A percentile compares a stretch with the other conserved stretches of the same genome.
Evolutionary conservation across 2,329 filamentous ascomycete genomes (phyloP).

Genomic region (Cladosporium sphaerospermum): DNA sequence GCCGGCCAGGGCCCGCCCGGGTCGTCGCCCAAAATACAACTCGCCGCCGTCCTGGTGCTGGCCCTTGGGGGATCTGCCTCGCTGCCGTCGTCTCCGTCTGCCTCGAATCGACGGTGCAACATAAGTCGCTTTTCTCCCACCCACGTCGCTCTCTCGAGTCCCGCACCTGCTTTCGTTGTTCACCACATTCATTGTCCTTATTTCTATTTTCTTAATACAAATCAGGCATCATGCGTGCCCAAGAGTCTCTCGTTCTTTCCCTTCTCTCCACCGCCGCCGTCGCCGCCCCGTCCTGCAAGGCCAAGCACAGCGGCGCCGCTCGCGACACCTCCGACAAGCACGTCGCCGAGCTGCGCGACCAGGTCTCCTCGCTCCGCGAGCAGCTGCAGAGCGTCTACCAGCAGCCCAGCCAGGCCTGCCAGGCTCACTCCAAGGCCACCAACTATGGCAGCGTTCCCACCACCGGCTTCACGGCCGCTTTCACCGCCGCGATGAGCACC

Average conservation of each 20-base stretch:
- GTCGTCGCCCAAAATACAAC: conserved; percentile 4
- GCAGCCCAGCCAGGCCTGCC: conserved; percentile 5
- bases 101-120: neutral
- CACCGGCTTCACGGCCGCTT: neutral
- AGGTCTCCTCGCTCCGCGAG: conserved; percentile 9
- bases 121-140: conserved; percentile 5
- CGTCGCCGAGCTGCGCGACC: conserved; percentile 3
- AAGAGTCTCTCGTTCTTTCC: conserved; percentile 9
- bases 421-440: neutral
- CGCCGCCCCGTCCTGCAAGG: neutral
- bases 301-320: neutral
- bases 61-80: neutral
- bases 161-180: conserved; percentile 2
- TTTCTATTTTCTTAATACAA: conserved; percentile 3
- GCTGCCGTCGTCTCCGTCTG: neutral
- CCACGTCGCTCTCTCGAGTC: neutral
- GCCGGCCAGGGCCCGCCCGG: neutral
- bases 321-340: neutral
- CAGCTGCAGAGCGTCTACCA: conserved; percentile 7
- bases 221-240: conserved; percentile 3
- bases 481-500: conserved; percentile 7
- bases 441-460: conserved; percentile 2
- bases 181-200: neutral
- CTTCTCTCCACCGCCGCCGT: conserved; percentile 9
- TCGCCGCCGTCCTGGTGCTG: neutral